phyloP scores from a whole-genome alignment of 2,329 filamentous ascomycete species.

The Phialemonium atrogriseum region DNA sequence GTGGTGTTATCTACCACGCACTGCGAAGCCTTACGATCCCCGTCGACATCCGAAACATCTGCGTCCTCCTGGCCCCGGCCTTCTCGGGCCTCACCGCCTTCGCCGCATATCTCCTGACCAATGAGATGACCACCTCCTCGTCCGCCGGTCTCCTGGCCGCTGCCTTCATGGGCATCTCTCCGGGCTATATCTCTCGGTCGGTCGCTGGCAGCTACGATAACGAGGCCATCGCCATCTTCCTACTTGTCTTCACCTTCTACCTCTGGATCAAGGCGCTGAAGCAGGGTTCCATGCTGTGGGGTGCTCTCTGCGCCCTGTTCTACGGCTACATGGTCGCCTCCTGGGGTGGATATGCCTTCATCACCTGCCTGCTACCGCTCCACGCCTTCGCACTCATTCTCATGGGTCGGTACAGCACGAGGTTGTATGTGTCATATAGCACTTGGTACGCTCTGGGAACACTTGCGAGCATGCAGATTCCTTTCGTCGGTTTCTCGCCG shows the following conservation, averaged over 20 bases:
- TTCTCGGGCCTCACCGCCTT: constrained; percentile 93
- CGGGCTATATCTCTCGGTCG: constrained; percentile 95
- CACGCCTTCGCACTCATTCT: constrained; percentile 90
- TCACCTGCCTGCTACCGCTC: constrained; percentile 91
- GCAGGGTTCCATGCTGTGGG: constrained; percentile 93
- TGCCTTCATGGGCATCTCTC: constrained; percentile 93
- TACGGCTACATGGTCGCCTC: constrained; percentile 99
- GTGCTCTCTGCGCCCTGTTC: constrained; percentile 85
- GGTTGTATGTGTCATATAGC: constrained; percentile 92
- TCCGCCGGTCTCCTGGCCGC: constrained; percentile 93
- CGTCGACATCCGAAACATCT: constrained; percentile 98
- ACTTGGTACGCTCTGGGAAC: constrained; percentile 98
- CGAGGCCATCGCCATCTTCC: constrained; percentile 97
- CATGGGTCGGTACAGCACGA: constrained; percentile 93
- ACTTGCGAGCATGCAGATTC: constrained; percentile 97
- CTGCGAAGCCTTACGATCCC: constrained; percentile 83
- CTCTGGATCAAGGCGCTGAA: constrained; percentile 99
- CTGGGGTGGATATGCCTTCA: constrained; percentile 99
- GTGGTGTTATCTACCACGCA: constrained; percentile 90
- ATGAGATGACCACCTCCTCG: constrained; percentile 92
- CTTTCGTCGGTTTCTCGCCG: constrained; percentile 94
- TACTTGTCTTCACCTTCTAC: constrained; percentile 97
- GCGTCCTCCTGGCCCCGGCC: constrained; percentile 86
- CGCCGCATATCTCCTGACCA: constrained; percentile 89
- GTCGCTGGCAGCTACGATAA: constrained; percentile 99